Evolutionary conservation across 768 basidiomycete genomes (phyloP), one percentile per base, ranked within the genome.

Genomic region (Psilocybe azurescens): DNA sequence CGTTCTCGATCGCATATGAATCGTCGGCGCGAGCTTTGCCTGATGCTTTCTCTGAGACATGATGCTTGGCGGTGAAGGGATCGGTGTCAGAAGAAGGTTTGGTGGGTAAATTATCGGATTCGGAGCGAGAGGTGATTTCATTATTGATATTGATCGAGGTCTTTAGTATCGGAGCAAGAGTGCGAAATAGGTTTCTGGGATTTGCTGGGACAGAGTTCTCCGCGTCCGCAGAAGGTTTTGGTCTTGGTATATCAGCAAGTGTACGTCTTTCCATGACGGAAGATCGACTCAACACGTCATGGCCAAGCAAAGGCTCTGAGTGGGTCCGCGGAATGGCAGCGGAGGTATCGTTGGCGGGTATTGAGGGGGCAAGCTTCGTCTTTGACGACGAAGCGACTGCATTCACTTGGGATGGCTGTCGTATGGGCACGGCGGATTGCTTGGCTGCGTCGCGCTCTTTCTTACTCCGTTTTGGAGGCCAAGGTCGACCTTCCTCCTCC

Each of bases 301-400:
- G 4, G 3, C 30, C 32, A 53, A 53, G 52, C 1, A 18, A 53
- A 14, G 52, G 52, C 52, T 53, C 52, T 8, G 52, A n/a, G 4
- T 53, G 33, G 16, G 13, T 30, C 52, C 52, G 52, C 52, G 52
- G 52, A 38, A 38, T 53, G n/a, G 41, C 28, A 20, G 39, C 33
- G 20, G 44, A 10, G 5, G 33, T 16, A 14, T 44, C 8, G 18
- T 29, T 32, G 10, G 48, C 33, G 5, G 30, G 5, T 32, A 14
- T 24, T 7, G 38, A 14, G 29, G 55, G 33, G 10, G 68, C 59
- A 36, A 66, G 66, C 39, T 55, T 59, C 5, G 67, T 50, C 49
- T 66, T 66, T 1, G 75, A 76, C 4, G 75, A 76, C 4, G 75
- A 75, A 1, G 73, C 72, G 38, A 73, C 59, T 24, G 73, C 70